Percentiles rank a stretch among this genome's conserved stretches.
These are phyloP conservation scores for Cystofilobasidium capitatum DNA, from an alignment of 768 basidiomycete species.

Conservation along the genomic window DNA sequence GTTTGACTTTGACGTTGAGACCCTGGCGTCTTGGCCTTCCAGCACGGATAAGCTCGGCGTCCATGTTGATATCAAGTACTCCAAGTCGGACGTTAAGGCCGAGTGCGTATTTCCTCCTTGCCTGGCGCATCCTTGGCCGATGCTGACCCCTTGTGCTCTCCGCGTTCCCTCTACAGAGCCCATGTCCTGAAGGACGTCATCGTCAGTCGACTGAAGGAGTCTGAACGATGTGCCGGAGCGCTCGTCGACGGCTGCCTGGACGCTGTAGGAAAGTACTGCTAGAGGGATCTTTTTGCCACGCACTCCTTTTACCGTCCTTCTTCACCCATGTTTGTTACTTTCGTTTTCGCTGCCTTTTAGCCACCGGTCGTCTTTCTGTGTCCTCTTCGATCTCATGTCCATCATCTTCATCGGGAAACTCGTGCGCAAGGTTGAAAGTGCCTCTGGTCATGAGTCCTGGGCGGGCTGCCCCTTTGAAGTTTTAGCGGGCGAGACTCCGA, in stretches of 20 bases:
- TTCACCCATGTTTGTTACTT: no score
- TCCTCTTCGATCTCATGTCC: no score
- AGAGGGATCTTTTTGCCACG: background rate
- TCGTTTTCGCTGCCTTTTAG: no score
- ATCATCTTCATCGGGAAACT: no score
- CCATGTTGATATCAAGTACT: slow-evolving; percentile 30
- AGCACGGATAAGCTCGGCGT: slow-evolving; percentile 27
- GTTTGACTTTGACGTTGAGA: slow-evolving; percentile 25
- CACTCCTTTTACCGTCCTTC: background rate
- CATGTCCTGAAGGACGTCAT: background rate
- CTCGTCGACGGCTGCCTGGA: slow-evolving; percentile 19
- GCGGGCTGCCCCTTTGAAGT: no score
- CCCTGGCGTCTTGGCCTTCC: slow-evolving; percentile 31
- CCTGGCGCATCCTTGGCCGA: background rate
- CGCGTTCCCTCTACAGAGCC: background rate
- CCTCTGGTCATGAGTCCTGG: no score
- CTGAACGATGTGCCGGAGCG: slow-evolving; percentile 3
- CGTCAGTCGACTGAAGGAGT: background rate
- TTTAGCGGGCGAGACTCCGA: no score
- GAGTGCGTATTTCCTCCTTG: background rate
- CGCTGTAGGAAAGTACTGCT: slow-evolving; percentile 4
- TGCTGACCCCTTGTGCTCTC: background rate
- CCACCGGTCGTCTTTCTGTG: no score
- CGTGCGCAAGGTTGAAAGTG: no score
- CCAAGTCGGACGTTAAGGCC: slow-evolving; percentile 27